Evolutionary conservation across 2,329 filamentous ascomycete genomes (phyloP), one percentile per base, ranked within the genome.

Genomic region (Eutypella sp.): DNA sequence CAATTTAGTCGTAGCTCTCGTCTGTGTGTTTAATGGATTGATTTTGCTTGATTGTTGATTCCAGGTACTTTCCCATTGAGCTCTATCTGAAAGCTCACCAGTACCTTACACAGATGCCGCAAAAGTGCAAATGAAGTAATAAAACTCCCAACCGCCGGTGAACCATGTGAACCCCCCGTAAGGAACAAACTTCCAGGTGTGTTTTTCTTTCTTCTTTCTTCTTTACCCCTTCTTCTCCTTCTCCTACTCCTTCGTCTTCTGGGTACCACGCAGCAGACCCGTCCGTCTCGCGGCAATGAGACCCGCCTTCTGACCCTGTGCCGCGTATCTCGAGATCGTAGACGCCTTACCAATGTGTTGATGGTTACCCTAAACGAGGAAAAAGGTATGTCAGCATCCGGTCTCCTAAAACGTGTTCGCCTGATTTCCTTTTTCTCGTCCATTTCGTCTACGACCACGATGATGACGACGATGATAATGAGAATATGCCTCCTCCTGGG

Each of bases 301-400:
- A 96, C 93, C 93, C 68, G 93, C 93, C 85, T 99, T 99, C 81
- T 99, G 93, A 87, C 93, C 93, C 77, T 90, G 86, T 73, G 85
- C 87, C 67, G 93, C 93, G 80, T 95, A 96, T 75, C 93, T 86
- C 65, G 89, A 96, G 78, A 99, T 99, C 73, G 93, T 99, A 62
- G 93, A 99, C 67, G 93, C 93, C 81, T 99, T 97, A 87, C 93
- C 91, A 70, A 96, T 96, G 78, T 99, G 93, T 83, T 99, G 93
- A 78, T 99, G 93, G 85, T 99, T 97, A 96, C 93, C 92, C 78
- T 79, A 68, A 67, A 16, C n/a, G n/a, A n/a, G n/a, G n/a, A 42
- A 58, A 41, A 3, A 49, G 49, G 18, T 46, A 54, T 64, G 71
- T 81, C 68, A 80, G 74, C 55, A 55, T 56, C 52, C 50, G 7